Base-by-base conservation (phyloP, 2,329 filamentous ascomycete genomes). In the Pseudopithomyces maydicus region DNA sequence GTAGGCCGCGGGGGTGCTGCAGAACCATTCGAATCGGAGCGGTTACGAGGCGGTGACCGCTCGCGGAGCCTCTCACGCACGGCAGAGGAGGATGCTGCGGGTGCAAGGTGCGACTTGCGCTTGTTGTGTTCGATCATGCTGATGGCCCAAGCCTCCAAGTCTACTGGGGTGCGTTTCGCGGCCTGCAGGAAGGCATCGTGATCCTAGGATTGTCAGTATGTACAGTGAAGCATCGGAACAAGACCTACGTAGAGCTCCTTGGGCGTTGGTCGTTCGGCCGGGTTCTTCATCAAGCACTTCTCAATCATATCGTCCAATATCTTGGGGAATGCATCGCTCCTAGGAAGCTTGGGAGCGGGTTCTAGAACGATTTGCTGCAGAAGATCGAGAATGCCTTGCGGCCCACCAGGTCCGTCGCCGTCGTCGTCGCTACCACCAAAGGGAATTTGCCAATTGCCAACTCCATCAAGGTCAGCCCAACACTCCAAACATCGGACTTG, bases 401-500 rank as follows among this genome's bases (percentile, higher is more conserved):
- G 95, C 1, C 87, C 87, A 29, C 84, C 84, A 50, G 85, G 83
- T 49, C 88, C 87, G 56, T 87, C 83, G 57, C 85, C 84, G 52
- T 85, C 85, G 2, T 90, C 92, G 50, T 89, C 88, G 63, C 94
- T 90, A 55, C 96, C 91, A 67, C 87, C 91, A 74, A 99, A 99
- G 95, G 95, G 71, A 99, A 99, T 71, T 96, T 93, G 64, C 95
- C 95, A 72, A 99, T 97, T 33, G 95, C 95, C 65, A 99, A 80
- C 78, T 99, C 95, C 93, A 99, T 98, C 61, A 99, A 88, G 0
- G 89, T 90, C 64, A 99, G 81, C 32, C 95, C 95, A 61, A 97
- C 96, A 84, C 93, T 97, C 95, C 95, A 99, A 3, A 99, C 95
- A 75, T 99, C 95, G 12, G 93, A 97, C 77, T 97, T 97, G 70